phyloP scores from a whole-genome alignment of 1,139 yeast genomes.

The Saccharomyces hybrid region DNA sequence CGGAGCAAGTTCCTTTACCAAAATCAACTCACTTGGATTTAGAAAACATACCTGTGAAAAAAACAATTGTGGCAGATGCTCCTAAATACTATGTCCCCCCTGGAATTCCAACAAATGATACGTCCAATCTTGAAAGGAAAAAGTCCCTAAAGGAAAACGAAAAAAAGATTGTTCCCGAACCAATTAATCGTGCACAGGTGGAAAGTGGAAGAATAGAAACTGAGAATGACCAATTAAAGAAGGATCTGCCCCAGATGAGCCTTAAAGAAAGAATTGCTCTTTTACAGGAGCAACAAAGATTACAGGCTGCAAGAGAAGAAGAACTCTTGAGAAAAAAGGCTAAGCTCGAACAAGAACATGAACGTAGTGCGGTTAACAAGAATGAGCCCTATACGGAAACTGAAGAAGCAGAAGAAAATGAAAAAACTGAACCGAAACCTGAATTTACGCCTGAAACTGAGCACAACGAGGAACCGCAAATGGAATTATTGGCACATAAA shows the following conservation, averaged over 20 bases:
- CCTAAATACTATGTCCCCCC: slow-evolving; percentile 13
- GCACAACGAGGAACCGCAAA: not conserved
- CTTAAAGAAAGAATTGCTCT: slow-evolving; percentile 80
- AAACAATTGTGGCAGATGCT: slow-evolving; percentile 14
- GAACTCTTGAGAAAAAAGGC: slow-evolving; percentile 53
- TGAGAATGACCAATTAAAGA: slow-evolving; percentile 27
- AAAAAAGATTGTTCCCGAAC: slow-evolving; percentile 12
- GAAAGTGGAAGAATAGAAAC: slow-evolving; percentile 15
- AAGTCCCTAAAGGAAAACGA: slow-evolving; percentile 1
- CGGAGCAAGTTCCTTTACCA: slow-evolving; percentile 12
- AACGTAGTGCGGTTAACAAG: slow-evolving; percentile 17
- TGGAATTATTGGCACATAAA: not conserved
- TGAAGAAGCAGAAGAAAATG: slow-evolving; percentile 7
- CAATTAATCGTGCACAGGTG: slow-evolving; percentile 15
- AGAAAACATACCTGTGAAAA: slow-evolving; percentile 9
- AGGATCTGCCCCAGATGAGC: slow-evolving; percentile 65
- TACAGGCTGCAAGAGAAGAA: slow-evolving; percentile 69
- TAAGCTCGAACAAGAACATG: slow-evolving; percentile 45
- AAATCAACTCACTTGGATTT: not conserved
- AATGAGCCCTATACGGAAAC: slow-evolving; percentile 23
- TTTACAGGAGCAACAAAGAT: slow-evolving; percentile 73
- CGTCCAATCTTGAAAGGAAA: not conserved
- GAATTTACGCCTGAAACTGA: not conserved
- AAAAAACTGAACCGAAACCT: not conserved
- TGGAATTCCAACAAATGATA: slow-evolving; percentile 9